Conservation (phyloP, 2,329 filamentous ascomycete species). For the Domatiomyces catenatus region DNA sequence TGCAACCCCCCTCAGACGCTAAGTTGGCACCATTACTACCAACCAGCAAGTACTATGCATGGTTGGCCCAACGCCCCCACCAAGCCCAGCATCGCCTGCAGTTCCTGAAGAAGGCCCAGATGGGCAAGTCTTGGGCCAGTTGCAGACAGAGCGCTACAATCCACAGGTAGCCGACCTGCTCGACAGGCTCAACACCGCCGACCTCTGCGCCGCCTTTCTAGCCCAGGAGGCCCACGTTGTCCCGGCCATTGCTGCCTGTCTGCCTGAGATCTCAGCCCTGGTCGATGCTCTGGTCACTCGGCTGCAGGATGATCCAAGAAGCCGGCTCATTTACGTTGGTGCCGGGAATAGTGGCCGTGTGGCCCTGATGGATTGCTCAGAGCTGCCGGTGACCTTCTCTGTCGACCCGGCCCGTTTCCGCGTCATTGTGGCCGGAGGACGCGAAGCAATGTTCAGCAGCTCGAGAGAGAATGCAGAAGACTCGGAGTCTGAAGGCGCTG, state of each 20-base stretch:
- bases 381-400: constrained; percentile 30
- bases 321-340: constrained; percentile 27
- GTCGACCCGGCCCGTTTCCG: constrained; percentile 27
- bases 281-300: constrained; percentile 22
- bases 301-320: constrained; percentile 19
- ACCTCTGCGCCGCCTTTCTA: too few species aligned
- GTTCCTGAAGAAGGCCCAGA: not conserved
- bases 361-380: constrained; percentile 28
- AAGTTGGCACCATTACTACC: too few species aligned
- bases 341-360: constrained; percentile 32
- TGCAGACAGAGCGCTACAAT: constrained; percentile 28
- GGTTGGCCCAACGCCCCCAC: too few species aligned
- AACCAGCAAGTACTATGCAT: too few species aligned
- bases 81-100: too few species aligned
- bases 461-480: constrained; percentile 30
- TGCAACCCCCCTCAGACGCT: too few species aligned
- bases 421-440: constrained; percentile 29
- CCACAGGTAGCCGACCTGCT: constrained; percentile 2
- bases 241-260: constrained; percentile 19
- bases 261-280: constrained; percentile 22
- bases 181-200: too few species aligned
- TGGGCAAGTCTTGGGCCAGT: constrained; percentile 11
- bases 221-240: constrained; percentile 22
- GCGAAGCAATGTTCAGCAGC: constrained; percentile 26
- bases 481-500: constrained; percentile 19